A percentile compares a stretch with the other conserved stretches of the same genome.
phyloP scores from a whole-genome alignment of 1,284 basidiomycete genomes.

The Ceratobasidium papillatum region DNA sequence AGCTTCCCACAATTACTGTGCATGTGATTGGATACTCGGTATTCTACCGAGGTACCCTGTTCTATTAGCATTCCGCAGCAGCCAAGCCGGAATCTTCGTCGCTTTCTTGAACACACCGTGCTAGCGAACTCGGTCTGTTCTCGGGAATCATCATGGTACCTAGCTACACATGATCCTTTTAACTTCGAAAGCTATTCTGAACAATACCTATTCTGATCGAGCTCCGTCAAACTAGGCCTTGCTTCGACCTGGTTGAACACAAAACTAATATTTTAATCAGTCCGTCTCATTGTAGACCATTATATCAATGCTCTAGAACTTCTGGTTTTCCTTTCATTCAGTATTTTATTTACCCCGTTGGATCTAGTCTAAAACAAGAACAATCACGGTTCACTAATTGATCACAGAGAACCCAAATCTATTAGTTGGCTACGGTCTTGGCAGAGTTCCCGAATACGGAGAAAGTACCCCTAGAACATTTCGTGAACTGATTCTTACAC shows the following conservation, averaged over 20 bases:
- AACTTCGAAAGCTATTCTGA: not conserved
- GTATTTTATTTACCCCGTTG: too few relatives aligned
- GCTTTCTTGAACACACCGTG: not conserved
- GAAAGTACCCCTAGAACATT: not conserved
- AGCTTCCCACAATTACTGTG: not conserved
- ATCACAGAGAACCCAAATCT: not conserved
- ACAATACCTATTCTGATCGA: not conserved
- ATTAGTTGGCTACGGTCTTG: not conserved
- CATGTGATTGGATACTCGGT: not conserved
- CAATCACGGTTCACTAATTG: not conserved
- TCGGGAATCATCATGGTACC: slow-evolving; percentile 5
- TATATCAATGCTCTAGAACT: too few relatives aligned
- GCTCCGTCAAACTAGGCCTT: not conserved
- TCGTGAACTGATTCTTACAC: not conserved
- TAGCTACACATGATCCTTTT: not conserved
- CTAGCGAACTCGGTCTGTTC: not conserved
- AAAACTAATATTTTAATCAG: too few relatives aligned
- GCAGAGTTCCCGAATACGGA: not conserved
- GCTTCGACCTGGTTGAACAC: not conserved
- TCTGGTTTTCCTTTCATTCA: too few relatives aligned
- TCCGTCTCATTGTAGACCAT: too few relatives aligned
- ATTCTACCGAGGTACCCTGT: not conserved
- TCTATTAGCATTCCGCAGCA: slow-evolving; percentile 12
- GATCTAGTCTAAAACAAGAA: not conserved
- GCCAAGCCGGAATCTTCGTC: slow-evolving; percentile 19